Evolutionary conservation across 192 early-diverging fungal species (phyloP), one percentile per base, ranked within the genome.

Genomic region (Linnemannia zychae): DNA sequence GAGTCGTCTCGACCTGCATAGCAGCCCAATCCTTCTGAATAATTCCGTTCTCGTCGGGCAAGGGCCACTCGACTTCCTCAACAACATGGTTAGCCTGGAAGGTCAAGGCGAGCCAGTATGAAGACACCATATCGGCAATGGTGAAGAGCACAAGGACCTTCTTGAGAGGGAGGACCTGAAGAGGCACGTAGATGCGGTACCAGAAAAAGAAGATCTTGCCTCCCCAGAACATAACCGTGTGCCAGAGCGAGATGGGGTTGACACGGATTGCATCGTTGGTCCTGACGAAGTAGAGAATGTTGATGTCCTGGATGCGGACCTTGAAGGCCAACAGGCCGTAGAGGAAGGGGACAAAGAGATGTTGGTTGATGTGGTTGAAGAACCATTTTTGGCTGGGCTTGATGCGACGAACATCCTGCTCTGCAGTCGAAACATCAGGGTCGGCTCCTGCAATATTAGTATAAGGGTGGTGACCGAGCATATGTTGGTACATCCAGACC

Each of bases 71-170:
- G 13, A 90, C 89, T 53, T 92, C 90, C 48, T 86, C 84, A 0
- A 92, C 91, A 9, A 92, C 91, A 60, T 92, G 91, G 86, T 92
- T 92, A 4, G 90, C 91, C 77, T 92, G 91, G 80, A 92, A 92
- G 49, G 89, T 88, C 37, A 91, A 75, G 4, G 91, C 88, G 40
- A 92, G 81, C 88, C 89, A 90, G 66, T 90, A 90, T 22, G 88
- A 88, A 22, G 90, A 75, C 1, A 90, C 73, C 73, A 89, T 52
- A 66, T 92, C 91, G 18, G 91, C 79, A 17, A 90, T 70, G 2
- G 86, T 73, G 70, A 91, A 89, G 40, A 92, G 70, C 28, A 78
- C 11, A n/a, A 89, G 60, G 11, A 88, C 87, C 40, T 87, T 86
- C 22, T 60, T 20, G 1, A 81, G 60, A 3, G 89, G 78, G 46